phyloP scores from a whole-genome alignment of 2,329 filamentous ascomycete species.

The Fusarium sp. region DNA sequence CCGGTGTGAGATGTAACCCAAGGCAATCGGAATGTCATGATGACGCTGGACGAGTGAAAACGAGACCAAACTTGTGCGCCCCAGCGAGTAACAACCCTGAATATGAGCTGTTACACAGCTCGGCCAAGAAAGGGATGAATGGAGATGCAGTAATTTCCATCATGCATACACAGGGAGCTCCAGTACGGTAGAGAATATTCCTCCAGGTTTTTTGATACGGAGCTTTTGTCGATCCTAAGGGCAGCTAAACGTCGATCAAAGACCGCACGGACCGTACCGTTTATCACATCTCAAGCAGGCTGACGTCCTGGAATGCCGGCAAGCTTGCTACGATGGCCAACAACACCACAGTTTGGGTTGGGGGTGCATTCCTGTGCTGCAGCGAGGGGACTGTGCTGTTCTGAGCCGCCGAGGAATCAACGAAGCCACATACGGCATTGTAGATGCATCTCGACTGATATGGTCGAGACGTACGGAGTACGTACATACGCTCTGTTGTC shows the following conservation, averaged over 20 bases:
- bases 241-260: slow-evolving; percentile 29
- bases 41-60: slow-evolving; percentile 16
- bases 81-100: neutral
- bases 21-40: slow-evolving; percentile 32
- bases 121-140: neutral
- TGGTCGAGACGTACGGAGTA: neutral
- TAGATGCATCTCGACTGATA: slow-evolving; percentile 25
- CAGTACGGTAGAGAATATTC: neutral
- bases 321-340: slow-evolving; percentile 16
- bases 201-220: slow-evolving; percentile 9
- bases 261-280: slow-evolving; percentile 36
- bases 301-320: slow-evolving; percentile 22
- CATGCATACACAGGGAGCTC: neutral
- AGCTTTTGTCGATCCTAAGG: slow-evolving; percentile 19
- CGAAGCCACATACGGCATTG: slow-evolving; percentile 16
- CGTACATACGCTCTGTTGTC: neutral
- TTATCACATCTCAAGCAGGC: slow-evolving; percentile 7
- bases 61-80: neutral
- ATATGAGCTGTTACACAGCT: neutral
- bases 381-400: neutral
- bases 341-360: slow-evolving; percentile 21
- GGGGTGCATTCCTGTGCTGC: slow-evolving; percentile 25
- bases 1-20: neutral
- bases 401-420: slow-evolving; percentile 1
- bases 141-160: neutral